Base-by-base conservation (phyloP, 1,284 basidiomycete species). In the Trichosporon asahii region DNA sequence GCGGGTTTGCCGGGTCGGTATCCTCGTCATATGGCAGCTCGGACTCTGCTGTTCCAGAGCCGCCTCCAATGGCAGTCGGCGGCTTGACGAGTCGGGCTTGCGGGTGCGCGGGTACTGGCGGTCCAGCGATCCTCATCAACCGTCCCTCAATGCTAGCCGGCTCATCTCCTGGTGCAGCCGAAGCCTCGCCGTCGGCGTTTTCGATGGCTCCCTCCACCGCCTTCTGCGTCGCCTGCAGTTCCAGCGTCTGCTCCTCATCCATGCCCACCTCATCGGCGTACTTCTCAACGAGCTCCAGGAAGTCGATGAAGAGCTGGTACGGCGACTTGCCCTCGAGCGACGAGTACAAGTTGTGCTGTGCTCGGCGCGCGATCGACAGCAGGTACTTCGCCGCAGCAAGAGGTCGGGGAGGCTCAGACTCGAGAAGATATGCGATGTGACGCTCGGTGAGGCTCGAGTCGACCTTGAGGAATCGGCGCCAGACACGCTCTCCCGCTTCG, bases 241-340 rank as follows among this genome's bases (percentile, higher is more conserved):
- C 84, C 55, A 87, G 78, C 0, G 89, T 90, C 53, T 90, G 91
- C 18, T 93, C 90, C n/a, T 91, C 88, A 73, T 91, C 90, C 78
- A 99, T 84, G 0, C 97, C 97, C 71, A 98, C 91, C 66, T 96
- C 92, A 64, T 98, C 96, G 0, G 95, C 89, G 78, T 91, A 92
- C 74, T 90, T 89, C 80, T 98, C 95, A 37, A 93, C 91, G 3
- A 98, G 89, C 55, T 97, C 93, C 44, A 99, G 88, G 88, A 93
- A 99, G 75, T 98, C 94, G 70, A 90, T 89, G 27, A 99, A 88
- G 2, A 99, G 87, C 78, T 98, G 95, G 78, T 97, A 98, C 0
- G 96, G 91, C 74, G 94, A 96, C 85, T 98, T 99, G 64, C 91
- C 93, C 78, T 98, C 95, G 0, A 94, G 90, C 70, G 93, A 94